Evolutionary conservation across 1,139 yeast species (phyloP).

Genomic region (Waltiozyma sp.): DNA sequence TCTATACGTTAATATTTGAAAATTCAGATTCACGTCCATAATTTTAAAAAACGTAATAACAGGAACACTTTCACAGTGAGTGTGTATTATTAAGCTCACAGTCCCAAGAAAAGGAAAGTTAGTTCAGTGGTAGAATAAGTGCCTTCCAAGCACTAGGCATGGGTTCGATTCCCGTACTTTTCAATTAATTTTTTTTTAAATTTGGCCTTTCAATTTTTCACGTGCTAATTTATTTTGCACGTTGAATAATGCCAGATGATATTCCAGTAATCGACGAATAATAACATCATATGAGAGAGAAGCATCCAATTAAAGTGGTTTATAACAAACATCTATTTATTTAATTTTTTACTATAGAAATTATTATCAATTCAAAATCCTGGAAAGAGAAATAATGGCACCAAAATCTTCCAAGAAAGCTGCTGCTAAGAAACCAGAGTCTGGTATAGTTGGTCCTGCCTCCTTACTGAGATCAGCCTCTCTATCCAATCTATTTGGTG

Average conservation of each 20-base stretch:
- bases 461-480: constrained; percentile 16
- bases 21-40: too few species aligned
- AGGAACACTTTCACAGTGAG: too few species aligned
- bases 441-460: not conserved
- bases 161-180: constrained; percentile 18
- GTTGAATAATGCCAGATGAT: not conserved
- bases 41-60: too few species aligned
- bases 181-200: not conserved
- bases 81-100: too few species aligned
- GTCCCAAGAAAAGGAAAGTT: constrained; percentile 6
- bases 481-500: constrained; percentile 12
- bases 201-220: not conserved
- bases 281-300: too few species aligned
- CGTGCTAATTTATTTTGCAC: not conserved
- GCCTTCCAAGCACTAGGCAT: constrained; percentile 18
- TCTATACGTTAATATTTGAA: too few species aligned
- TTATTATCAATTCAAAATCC: not conserved
- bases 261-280: too few species aligned
- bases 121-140: constrained; percentile 17
- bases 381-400: not conserved
- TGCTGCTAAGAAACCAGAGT: not conserved
- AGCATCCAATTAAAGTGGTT: too few species aligned
- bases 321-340: not conserved
- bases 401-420: not conserved
- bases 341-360: too few species aligned